Evolutionary conservation across 208 protist species (phyloP).

Genomic region (Trypanosoma theileri): DNA sequence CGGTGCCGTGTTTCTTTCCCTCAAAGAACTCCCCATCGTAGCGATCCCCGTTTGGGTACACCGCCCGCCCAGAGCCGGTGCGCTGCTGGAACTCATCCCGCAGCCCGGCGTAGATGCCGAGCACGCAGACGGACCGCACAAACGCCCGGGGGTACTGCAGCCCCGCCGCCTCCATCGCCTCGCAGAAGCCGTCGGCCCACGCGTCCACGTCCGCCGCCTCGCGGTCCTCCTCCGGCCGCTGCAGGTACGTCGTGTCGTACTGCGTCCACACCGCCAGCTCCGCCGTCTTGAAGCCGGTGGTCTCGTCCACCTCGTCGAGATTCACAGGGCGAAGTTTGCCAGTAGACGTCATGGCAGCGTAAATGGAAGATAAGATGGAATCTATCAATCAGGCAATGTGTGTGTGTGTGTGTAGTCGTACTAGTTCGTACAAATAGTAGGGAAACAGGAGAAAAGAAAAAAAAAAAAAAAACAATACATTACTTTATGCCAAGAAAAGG

Average conservation of each 20-base stretch:
- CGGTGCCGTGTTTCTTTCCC: constrained; percentile 85
- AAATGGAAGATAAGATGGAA: constrained; percentile 6
- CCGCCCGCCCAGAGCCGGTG: constrained; percentile 78
- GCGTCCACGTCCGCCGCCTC: constrained; percentile 72
- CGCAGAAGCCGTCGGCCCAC: constrained; percentile 79
- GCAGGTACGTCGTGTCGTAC: constrained; percentile 63
- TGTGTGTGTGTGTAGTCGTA: constrained; percentile 14
- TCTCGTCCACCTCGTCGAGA: constrained; percentile 78
- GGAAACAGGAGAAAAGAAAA: neutral
- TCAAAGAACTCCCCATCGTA: constrained; percentile 92
- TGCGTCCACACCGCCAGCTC: constrained; percentile 80
- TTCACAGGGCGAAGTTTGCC: constrained; percentile 29
- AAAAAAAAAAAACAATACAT: neutral
- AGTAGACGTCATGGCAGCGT: no score
- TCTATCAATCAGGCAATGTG: constrained; percentile 11
- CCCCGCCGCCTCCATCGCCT: constrained; percentile 59
- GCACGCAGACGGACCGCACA: constrained; percentile 69
- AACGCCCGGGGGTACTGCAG: constrained; percentile 65
- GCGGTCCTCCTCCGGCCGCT: constrained; percentile 51
- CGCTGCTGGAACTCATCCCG: constrained; percentile 91
- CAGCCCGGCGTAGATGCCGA: constrained; percentile 87
- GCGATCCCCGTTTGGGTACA: constrained; percentile 81
- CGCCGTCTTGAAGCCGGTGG: constrained; percentile 78
- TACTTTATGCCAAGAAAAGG: no score
- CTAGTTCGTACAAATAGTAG: neutral